Evolutionary conservation across 2,329 filamentous ascomycete species (phyloP).

Genomic region (Trichoderma sp.): DNA sequence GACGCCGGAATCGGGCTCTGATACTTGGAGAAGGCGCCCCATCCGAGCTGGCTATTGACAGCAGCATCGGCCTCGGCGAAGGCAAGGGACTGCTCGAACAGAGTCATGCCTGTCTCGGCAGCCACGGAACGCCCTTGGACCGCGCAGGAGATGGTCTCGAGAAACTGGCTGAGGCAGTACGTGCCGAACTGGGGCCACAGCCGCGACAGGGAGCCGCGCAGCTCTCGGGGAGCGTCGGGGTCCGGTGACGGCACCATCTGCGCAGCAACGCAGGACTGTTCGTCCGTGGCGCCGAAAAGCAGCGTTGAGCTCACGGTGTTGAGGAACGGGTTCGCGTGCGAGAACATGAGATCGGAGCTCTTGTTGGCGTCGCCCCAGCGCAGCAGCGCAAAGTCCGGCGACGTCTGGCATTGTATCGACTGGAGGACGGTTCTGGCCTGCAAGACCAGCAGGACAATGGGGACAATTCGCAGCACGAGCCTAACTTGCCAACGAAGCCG

Average conservation of each 20-base stretch:
- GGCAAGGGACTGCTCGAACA: constrained; percentile 93
- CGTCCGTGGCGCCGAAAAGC: constrained; percentile 73
- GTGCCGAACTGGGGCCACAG: constrained; percentile 76
- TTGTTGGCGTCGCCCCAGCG: constrained; percentile 70
- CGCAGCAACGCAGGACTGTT: constrained; percentile 72
- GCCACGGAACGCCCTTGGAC: constrained; percentile 79
- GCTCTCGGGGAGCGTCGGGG: constrained; percentile 53
- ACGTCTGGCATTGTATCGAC: constrained; percentile 90
- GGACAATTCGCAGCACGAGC: constrained; percentile 68
- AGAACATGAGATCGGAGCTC: constrained; percentile 68
- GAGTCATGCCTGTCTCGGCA: constrained; percentile 91
- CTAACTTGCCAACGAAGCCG: constrained; percentile 73
- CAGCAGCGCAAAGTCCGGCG: constrained; percentile 67
- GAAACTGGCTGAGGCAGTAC: constrained; percentile 75
- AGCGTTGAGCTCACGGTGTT: constrained; percentile 72
- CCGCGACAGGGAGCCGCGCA: constrained; percentile 76
- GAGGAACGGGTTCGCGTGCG: constrained; percentile 68
- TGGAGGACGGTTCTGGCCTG: constrained; percentile 75
- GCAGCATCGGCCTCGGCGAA: constrained; percentile 95
- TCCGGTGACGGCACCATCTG: constrained; percentile 65
- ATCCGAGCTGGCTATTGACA: constrained; percentile 76
- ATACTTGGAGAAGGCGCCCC: constrained; percentile 62
- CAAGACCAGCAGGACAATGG: constrained; percentile 68
- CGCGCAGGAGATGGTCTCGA: constrained; percentile 86
- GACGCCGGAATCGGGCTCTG: constrained; percentile 40